A percentile compares a stretch with the other conserved stretches of the same genome.
Conservation (phyloP, 108 stramenopile species). For the Hondaea fermentalgiana region DNA sequence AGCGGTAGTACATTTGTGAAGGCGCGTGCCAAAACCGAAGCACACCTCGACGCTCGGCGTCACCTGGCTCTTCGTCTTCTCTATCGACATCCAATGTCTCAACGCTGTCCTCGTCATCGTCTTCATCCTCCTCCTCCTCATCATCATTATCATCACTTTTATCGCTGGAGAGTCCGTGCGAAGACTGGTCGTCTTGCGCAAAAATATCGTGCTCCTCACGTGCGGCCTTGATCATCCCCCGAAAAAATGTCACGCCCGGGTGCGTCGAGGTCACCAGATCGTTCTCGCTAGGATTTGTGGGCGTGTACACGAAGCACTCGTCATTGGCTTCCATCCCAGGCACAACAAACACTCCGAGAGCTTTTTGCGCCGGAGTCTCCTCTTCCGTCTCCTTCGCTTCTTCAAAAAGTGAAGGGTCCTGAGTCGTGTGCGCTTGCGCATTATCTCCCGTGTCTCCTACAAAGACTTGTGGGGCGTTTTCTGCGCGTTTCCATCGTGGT, state of each 20-base stretch:
- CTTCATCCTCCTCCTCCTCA: background rate
- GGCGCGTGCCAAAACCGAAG: background rate
- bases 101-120: background rate
- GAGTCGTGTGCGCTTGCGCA: no score
- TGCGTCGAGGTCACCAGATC: background rate
- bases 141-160: background rate
- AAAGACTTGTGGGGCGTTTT: background rate
- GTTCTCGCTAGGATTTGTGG: background rate
- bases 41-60: background rate
- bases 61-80: no score
- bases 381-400: background rate
- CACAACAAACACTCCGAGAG: background rate
- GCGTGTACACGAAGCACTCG: background rate
- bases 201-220: background rate
- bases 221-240: background rate
- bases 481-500: background rate
- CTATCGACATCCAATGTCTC: no score
- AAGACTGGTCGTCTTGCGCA: background rate
- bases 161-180: no score
- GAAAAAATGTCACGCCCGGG: background rate
- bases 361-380: background rate
- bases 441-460: background rate
- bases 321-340: background rate
- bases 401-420: no score
- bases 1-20: background rate